Percentiles rank a stretch among this genome's conserved stretches.
These are phyloP conservation scores for Solioccasus polychromus DNA, from an alignment of 768 basidiomycete species.

Conservation along the genomic window DNA sequence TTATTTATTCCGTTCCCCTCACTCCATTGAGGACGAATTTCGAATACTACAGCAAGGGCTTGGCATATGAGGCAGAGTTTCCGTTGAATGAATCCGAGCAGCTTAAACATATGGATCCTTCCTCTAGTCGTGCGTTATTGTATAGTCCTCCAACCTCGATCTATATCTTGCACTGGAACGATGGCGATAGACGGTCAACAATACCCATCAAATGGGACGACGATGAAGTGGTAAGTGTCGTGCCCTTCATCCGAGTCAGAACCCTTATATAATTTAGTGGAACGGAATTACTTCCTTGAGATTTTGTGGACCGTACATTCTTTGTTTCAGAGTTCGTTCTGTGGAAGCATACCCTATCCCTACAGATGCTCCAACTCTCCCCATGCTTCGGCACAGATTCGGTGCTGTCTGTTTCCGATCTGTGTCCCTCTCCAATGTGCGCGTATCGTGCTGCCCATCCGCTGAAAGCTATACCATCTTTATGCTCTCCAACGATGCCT, in stretches of 20 bases:
- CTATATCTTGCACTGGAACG: slow-evolving; percentile 40
- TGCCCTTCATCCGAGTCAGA: neutral
- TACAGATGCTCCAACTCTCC: slow-evolving; percentile 13
- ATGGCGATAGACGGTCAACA: slow-evolving; percentile 16
- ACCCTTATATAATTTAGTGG: slow-evolving; percentile 34
- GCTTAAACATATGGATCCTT: slow-evolving; percentile 37
- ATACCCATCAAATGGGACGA: slow-evolving; percentile 25
- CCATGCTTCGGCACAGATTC: slow-evolving; percentile 22
- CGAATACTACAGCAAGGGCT: neutral
- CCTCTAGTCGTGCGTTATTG: slow-evolving; percentile 31
- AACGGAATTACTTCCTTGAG: slow-evolving; percentile 42
- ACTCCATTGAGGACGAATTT: neutral
- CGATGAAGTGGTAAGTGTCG: slow-evolving; percentile 32
- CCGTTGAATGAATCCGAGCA: slow-evolving; percentile 13
- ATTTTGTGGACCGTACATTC: slow-evolving; percentile 47
- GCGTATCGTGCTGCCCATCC: slow-evolving; percentile 25
- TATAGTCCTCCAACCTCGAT: slow-evolving; percentile 28
- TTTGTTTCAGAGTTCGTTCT: slow-evolving; percentile 50
- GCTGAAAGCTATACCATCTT: slow-evolving; percentile 37
- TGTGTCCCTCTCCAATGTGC: slow-evolving; percentile 40
- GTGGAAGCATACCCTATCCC: slow-evolving; percentile 40
- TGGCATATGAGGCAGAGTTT: slow-evolving; percentile 14
- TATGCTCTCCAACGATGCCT: slow-evolving; percentile 41
- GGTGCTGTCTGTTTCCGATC: slow-evolving; percentile 37
- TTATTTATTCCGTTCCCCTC: slow-evolving; percentile 14